Percentiles rank a stretch among this genome's conserved stretches.
Evolutionary conservation across 2,329 filamentous ascomycete genomes (phyloP).

Genomic region (Chrysoporthe cubensis): DNA sequence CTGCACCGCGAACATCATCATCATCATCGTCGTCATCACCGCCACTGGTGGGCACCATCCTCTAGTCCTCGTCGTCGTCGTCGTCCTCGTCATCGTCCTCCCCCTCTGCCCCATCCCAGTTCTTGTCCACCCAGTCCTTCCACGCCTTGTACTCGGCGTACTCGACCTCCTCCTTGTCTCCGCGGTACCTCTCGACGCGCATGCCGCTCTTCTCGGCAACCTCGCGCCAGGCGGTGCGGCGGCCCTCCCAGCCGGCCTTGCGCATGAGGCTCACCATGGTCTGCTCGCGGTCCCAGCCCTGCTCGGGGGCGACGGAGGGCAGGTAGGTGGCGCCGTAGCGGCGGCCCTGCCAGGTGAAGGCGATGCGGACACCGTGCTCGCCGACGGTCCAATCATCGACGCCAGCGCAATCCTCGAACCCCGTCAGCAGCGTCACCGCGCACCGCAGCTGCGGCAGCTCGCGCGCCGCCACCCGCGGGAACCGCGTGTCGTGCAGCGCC

Average conservation of each 20-base stretch:
- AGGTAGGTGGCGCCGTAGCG: slow-evolving; percentile 88
- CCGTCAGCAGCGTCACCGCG: slow-evolving; percentile 79
- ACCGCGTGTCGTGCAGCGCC: slow-evolving; percentile 66
- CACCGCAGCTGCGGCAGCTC: slow-evolving; percentile 65
- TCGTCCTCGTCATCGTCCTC: neutral
- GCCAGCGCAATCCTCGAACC: slow-evolving; percentile 77
- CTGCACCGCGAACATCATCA: neutral
- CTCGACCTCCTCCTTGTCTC: slow-evolving; percentile 71
- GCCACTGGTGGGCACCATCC: neutral
- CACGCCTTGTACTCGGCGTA: slow-evolving; percentile 80
- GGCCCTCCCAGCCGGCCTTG: slow-evolving; percentile 91
- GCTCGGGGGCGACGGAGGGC: slow-evolving; percentile 87
- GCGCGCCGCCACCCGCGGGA: slow-evolving; percentile 55
- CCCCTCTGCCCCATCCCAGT: slow-evolving; percentile 22
- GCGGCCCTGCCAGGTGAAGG: slow-evolving; percentile 73
- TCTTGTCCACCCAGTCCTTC: slow-evolving; percentile 69
- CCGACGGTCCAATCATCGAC: slow-evolving; percentile 86
- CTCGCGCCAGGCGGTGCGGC: slow-evolving; percentile 77
- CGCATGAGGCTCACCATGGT: slow-evolving; percentile 87
- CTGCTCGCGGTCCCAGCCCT: slow-evolving; percentile 95
- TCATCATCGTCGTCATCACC: neutral
- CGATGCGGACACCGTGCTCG: slow-evolving; percentile 83
- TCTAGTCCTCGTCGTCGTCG: neutral
- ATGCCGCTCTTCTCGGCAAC: slow-evolving; percentile 59
- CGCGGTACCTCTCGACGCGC: slow-evolving; percentile 83